Conservation (phyloP, 768 basidiomycete species). For the Tephrocybe sp. region DNA sequence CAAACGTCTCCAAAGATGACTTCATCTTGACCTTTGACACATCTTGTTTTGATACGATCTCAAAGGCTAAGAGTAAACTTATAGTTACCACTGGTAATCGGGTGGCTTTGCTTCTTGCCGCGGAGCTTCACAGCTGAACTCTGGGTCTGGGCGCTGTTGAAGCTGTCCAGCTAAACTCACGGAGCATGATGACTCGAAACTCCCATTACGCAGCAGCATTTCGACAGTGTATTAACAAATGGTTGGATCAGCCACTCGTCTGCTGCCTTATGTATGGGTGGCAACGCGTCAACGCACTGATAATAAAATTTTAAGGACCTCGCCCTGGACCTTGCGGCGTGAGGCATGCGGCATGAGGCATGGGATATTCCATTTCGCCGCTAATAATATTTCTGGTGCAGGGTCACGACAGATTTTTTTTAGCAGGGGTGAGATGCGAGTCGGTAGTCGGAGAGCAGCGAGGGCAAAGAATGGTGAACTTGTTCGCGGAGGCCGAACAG, state of each 20-base stretch:
- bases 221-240: background rate
- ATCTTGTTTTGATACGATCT: background rate
- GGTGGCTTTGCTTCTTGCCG: conserved; percentile 5
- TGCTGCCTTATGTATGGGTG: conserved; percentile 6
- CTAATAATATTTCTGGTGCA: too few species aligned
- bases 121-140: background rate
- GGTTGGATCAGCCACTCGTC: background rate
- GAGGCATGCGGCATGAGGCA: too few species aligned
- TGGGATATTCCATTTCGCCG: too few species aligned
- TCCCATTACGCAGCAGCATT: background rate
- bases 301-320: background rate
- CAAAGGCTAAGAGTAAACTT: background rate
- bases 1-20: background rate
- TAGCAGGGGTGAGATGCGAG: too few species aligned
- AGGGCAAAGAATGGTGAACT: background rate
- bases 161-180: background rate
- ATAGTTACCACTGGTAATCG: background rate
- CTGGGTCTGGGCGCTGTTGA: too few species aligned
- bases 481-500: too few species aligned
- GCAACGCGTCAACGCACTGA: background rate
- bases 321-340: background rate
- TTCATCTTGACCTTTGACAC: conserved; percentile 6
- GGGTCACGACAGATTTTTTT: too few species aligned
- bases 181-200: background rate
- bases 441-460: background rate